These are phyloP conservation scores for Cryptosporidium muris DNA, from an alignment of 169 alveolate genomes.

Conservation along the genomic window DNA sequence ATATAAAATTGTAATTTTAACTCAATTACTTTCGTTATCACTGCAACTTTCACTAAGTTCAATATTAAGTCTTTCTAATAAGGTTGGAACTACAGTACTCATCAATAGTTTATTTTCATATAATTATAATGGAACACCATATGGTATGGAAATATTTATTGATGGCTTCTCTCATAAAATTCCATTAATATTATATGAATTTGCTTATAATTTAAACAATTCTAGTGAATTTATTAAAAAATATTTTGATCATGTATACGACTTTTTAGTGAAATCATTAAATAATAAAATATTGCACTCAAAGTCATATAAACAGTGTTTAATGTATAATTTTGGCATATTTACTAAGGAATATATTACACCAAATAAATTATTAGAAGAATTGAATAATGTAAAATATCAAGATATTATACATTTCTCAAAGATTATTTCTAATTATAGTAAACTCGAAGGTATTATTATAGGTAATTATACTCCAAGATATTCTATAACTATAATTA, in stretches of 20 bases:
- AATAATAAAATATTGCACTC: background rate
- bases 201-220: background rate
- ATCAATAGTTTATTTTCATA: too few relatives aligned
- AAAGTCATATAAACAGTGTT: background rate
- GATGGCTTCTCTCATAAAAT: constrained; percentile 30
- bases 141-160: too few relatives aligned
- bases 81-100: too few relatives aligned
- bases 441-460: constrained; percentile 24
- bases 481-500: background rate
- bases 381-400: background rate
- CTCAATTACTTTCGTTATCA: background rate
- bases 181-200: background rate
- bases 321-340: background rate
- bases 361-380: background rate
- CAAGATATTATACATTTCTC: constrained; percentile 4
- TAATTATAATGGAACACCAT: too few relatives aligned
- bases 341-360: constrained; percentile 14
- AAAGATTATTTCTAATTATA: background rate
- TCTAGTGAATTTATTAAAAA: background rate
- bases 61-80: too few relatives aligned
- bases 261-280: background rate
- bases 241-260: background rate
- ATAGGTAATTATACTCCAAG: constrained; percentile 22
- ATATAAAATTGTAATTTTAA: background rate
- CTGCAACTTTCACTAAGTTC: background rate